phyloP scores from a whole-genome alignment of 2,329 filamentous ascomycete genomes.

The Aquanectria penicillioides region DNA sequence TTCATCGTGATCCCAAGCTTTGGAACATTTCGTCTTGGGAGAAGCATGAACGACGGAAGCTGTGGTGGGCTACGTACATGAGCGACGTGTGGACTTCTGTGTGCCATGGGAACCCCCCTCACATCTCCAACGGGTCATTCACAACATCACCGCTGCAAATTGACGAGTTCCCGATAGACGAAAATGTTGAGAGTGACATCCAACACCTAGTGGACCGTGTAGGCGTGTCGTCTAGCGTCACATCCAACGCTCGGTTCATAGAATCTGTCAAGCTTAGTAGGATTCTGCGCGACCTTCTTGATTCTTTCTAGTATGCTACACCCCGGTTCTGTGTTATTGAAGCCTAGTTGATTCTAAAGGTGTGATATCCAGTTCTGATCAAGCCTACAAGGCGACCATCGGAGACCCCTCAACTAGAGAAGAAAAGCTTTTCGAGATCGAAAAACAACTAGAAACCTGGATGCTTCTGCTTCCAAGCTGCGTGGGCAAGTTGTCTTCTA shows the following conservation, averaged over 20 bases:
- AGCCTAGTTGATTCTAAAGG: not conserved
- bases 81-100: conserved; percentile 51
- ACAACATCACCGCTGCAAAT: conserved; percentile 44
- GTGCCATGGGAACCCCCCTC: conserved; percentile 51
- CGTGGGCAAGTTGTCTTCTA: conserved; percentile 1
- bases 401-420: conserved; percentile 3
- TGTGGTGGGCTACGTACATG: conserved; percentile 50
- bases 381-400: conserved; percentile 17
- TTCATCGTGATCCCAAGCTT: conserved; percentile 47
- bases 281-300: conserved; percentile 15
- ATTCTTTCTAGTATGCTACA: conserved; percentile 20
- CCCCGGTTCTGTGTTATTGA: no score
- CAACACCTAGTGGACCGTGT: not conserved
- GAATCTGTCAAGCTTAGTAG: conserved; percentile 30
- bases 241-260: conserved; percentile 41
- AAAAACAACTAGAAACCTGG: conserved; percentile 20
- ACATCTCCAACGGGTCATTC: conserved; percentile 46
- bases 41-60: conserved; percentile 44
- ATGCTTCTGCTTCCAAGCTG: conserved; percentile 16
- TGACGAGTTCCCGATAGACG: conserved; percentile 48
- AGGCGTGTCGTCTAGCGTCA: conserved; percentile 31
- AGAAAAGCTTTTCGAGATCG: conserved; percentile 7
- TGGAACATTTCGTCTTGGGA: conserved; percentile 50
- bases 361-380: conserved; percentile 1
- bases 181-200: conserved; percentile 32